Evolutionary conservation across 1,139 yeast species (phyloP), one percentile per base, ranked within the genome.

Genomic region (Scheffersomyces lignicola): DNA sequence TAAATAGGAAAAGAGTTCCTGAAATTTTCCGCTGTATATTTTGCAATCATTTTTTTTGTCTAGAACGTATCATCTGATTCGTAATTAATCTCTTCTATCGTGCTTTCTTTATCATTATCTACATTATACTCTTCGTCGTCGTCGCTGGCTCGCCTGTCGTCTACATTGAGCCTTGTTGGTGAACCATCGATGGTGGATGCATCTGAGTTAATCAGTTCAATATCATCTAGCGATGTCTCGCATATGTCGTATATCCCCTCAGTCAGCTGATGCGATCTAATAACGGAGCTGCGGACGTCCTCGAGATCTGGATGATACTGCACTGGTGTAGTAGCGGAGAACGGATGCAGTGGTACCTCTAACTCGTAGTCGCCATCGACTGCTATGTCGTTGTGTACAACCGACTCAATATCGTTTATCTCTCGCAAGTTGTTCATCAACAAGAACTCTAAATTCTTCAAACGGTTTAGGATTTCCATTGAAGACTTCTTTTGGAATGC

Each of bases 201-300:
- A 10, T 41, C 49, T 2, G 55, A 48, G 29, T 42, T 39, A 8
- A 53, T 45, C 57, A 52, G 58, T 5, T 44, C 44, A 8, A 44
- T 31, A 31, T 49, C 58, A 36, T 47, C 47, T 14, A 48, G 34
- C 5, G 58, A 51, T 7, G 44, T 42, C 34, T 57, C 61, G 13
- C 45, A 40, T n/a, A 57, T 55, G 29, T 53, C 48, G 37, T 55
- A 54, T 26, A 49, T 49, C n/a, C 29, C 29, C 5, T 16, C 29
- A 14, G 26, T 6, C 26, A 23, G 26, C 13, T 5, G 26, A 9
- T 20, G 23, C n/a, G 23, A 20, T 20, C n/a, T 8, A 23, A 23
- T 23, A 6, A 9, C 13, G 23, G 10, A 21, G 10, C 10, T 21
- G 23, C 23, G 10, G 23, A 25, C 27, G n/a, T 33, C 33, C 8